Percentiles rank a stretch among this genome's conserved stretches.
Conservation (phyloP, 106 monocot genomes). For the Narthecium ossifragum region DNA sequence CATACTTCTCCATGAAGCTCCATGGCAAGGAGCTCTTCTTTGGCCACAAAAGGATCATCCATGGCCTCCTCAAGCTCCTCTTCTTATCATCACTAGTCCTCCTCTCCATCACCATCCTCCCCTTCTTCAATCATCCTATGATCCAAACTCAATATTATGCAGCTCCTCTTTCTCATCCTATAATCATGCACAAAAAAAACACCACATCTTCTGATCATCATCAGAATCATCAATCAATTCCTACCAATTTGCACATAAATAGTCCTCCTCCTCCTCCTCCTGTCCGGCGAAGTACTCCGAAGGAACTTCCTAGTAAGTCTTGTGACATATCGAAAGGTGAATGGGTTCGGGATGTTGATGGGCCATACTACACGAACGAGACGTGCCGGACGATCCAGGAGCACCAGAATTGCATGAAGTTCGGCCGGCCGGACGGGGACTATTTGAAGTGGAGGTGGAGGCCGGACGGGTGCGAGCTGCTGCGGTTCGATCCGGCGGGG, state of each 20-base stretch:
- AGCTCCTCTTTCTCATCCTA: neutral
- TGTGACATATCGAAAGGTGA: neutral
- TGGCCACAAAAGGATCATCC: no score
- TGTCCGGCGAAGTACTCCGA: neutral
- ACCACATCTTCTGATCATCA: no score
- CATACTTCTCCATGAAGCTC: no score
- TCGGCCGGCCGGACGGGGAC: neutral
- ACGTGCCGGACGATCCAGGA: neutral
- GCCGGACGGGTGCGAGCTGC: neutral
- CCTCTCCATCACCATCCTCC: neutral
- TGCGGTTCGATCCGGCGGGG: neutral
- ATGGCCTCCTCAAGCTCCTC: no score
- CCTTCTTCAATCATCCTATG: neutral
- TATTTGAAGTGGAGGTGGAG: slow-evolving; percentile 1
- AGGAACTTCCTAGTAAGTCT: neutral
- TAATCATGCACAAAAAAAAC: no score
- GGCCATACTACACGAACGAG: slow-evolving; percentile 1
- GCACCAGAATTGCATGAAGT: neutral
- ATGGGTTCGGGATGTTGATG: neutral
- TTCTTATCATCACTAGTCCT: neutral
- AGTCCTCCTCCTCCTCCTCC: no score
- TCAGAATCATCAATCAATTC: neutral
- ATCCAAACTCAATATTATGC: neutral
- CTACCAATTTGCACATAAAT: no score
- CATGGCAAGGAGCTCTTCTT: no score